Percentiles rank a stretch among this genome's conserved stretches.
Evolutionary conservation across 1,284 basidiomycete genomes (phyloP).

Genomic region (Cutaneotrichosporon sp.): DNA sequence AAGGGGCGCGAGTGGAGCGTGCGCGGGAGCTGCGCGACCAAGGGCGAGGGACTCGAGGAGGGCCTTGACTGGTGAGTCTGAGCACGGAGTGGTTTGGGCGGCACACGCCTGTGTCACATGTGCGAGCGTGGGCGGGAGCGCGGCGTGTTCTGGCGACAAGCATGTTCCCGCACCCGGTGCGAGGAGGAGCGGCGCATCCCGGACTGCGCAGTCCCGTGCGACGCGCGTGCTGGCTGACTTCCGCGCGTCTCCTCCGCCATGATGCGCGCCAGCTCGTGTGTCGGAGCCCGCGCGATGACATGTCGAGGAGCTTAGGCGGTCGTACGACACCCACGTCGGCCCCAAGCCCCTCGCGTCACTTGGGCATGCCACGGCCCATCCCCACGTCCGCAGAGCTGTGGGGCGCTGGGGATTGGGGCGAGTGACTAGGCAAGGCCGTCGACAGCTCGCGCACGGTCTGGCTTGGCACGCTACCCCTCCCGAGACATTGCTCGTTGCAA

Average conservation of each 20-base stretch:
- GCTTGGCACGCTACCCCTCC: neutral
- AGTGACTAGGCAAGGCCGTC: neutral
- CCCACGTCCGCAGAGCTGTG: neutral
- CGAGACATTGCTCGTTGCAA: neutral
- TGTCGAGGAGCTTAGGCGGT: too few species aligned
- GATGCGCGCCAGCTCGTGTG: too few species aligned
- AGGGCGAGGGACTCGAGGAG: slow-evolving; percentile 98
- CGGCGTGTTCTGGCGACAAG: too few species aligned
- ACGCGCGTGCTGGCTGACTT: neutral
- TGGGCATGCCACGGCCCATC: neutral
- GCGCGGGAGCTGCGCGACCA: slow-evolving; percentile 98
- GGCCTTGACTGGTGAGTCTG: slow-evolving; percentile 98
- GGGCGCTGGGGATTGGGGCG: neutral
- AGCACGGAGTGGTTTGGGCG: too few species aligned
- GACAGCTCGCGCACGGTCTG: neutral
- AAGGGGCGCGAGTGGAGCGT: slow-evolving; percentile 99
- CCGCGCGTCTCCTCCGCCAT: too few species aligned
- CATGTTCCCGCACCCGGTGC: too few species aligned
- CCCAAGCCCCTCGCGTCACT: neutral
- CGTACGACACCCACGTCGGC: too few species aligned
- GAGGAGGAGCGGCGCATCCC: too few species aligned
- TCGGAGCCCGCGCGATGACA: too few species aligned
- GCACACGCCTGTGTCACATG: too few species aligned
- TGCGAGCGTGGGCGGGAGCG: too few species aligned
- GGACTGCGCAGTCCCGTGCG: neutral